Base-by-base conservation (phyloP, 1,284 basidiomycete genomes). In the Rhodotorula sp. region DNA sequence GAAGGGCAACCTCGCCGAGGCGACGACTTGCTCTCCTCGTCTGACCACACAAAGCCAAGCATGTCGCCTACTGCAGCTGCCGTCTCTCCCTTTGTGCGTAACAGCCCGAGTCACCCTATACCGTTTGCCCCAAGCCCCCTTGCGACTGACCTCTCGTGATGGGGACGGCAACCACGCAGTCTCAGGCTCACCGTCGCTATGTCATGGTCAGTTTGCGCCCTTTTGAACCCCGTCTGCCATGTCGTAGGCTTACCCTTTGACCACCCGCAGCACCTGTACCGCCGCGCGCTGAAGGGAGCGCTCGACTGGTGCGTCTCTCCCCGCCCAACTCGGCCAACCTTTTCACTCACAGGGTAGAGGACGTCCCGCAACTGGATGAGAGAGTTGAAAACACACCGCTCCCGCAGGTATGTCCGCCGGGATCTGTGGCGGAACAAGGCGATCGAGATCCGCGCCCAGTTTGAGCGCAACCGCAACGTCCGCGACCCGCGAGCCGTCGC, bases 391-490 rank as follows among this genome's bases (percentile, higher is more conserved):
- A 29, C 29, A 29, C 29, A 29, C 29, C 29, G 29, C 29, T 29
- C 29, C 29, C 47, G 57, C 70, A 76, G 78, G 77, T 78, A 77
- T 67, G 77, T 79, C 47, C 71, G 78, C 34, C 69, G 78, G 8
- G 79, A 79, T 58, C 67, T 78, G 34, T 79, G 77, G 77, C 73
- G 78, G 51, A 71, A 73, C 70, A 76, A 74, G 74, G 79, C 79
- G 59, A 80, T 80, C 73, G 79, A 80, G 67, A 78, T 80, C 59
- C 64, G 80, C 43, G 79, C 78, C 51, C 68, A 75, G 68, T 80
- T 80, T 62, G 80, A 80, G 69, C 70, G 76, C 52, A 79, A 80
- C 73, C 69, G 79, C 52, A 67, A 79, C 64, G 77, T 80, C n/a
- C 72, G 71, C 63, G 80, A 80, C 70, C 80, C 80, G 61, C 67